Conservation (phyloP, 2,329 filamentous ascomycete species). For the Fusarium lateritium region DNA sequence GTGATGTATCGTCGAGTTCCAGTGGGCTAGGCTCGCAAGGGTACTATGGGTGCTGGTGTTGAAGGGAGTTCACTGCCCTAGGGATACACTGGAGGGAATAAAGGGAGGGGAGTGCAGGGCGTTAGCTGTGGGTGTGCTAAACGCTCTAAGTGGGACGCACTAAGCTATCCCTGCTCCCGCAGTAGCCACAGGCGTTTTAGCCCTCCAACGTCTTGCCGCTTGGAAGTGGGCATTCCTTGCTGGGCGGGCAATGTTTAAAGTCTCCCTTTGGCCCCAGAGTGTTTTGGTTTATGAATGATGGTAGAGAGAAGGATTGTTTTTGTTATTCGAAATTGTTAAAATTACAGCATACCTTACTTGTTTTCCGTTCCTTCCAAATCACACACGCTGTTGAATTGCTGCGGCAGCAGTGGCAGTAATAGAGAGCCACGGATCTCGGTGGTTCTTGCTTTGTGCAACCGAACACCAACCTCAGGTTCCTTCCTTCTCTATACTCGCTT, state of each 20-base stretch:
- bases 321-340: slow-evolving; percentile 10
- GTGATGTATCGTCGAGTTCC: slow-evolving; percentile 17
- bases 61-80: slow-evolving; percentile 33
- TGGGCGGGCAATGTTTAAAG: slow-evolving; percentile 44
- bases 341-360: slow-evolving; percentile 26
- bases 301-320: slow-evolving; percentile 19
- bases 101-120: slow-evolving; percentile 24
- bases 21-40: slow-evolving; percentile 20
- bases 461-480: slow-evolving; percentile 28
- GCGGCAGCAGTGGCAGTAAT: slow-evolving; percentile 14
- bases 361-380: slow-evolving; percentile 15
- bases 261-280: slow-evolving; percentile 43
- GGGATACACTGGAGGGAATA: slow-evolving; percentile 22
- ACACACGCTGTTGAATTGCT: slow-evolving; percentile 11
- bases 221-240: slow-evolving; percentile 44
- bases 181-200: slow-evolving; percentile 43
- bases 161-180: slow-evolving; percentile 48
- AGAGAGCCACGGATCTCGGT: slow-evolving; percentile 29
- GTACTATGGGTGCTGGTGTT: slow-evolving; percentile 10
- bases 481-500: slow-evolving; percentile 33
- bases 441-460: slow-evolving; percentile 42
- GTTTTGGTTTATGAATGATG: slow-evolving; percentile 17
- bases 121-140: slow-evolving; percentile 31
- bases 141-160: slow-evolving; percentile 31
- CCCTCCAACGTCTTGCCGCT: slow-evolving; percentile 44